phyloP scores from a whole-genome alignment of 2,329 filamentous ascomycete genomes.

The Penicillium sp. region DNA sequence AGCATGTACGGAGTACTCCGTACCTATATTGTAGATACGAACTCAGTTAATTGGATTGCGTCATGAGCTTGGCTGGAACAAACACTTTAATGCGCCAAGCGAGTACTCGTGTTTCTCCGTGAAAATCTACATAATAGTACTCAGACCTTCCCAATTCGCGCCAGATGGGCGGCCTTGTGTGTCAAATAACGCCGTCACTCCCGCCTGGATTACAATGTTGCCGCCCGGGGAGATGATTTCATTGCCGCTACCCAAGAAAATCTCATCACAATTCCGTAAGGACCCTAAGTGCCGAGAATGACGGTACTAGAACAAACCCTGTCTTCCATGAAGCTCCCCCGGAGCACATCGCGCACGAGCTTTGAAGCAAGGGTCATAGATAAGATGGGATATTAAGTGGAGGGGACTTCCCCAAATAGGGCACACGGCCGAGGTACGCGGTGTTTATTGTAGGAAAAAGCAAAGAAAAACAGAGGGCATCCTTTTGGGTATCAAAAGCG shows the following conservation, averaged over 20 bases:
- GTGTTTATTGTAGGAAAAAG: neutral
- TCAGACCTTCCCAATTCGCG: neutral
- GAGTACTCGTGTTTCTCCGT: neutral
- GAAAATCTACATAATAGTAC: neutral
- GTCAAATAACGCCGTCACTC: neutral
- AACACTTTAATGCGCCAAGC: neutral
- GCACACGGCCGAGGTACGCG: conserved; percentile 11
- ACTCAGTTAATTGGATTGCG: neutral
- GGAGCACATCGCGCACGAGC: neutral
- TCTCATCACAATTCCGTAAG: conserved; percentile 4
- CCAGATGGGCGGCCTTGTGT: neutral
- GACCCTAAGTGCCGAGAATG: neutral
- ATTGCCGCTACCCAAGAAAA: neutral
- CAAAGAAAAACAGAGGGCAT: neutral
- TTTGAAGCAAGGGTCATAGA: neutral
- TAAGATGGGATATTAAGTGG: conserved; percentile 14
- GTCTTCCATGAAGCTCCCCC: neutral
- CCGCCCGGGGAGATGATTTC: conserved; percentile 2
- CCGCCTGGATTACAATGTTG: conserved; percentile 5
- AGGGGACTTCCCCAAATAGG: conserved; percentile 17
- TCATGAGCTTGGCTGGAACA: neutral
- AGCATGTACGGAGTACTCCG: neutral
- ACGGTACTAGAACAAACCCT: neutral
- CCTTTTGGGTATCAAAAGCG: neutral
- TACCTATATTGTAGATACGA: neutral